phyloP scores from a whole-genome alignment of 2,329 filamentous ascomycete genomes.

The Hyphodiscus sp. region DNA sequence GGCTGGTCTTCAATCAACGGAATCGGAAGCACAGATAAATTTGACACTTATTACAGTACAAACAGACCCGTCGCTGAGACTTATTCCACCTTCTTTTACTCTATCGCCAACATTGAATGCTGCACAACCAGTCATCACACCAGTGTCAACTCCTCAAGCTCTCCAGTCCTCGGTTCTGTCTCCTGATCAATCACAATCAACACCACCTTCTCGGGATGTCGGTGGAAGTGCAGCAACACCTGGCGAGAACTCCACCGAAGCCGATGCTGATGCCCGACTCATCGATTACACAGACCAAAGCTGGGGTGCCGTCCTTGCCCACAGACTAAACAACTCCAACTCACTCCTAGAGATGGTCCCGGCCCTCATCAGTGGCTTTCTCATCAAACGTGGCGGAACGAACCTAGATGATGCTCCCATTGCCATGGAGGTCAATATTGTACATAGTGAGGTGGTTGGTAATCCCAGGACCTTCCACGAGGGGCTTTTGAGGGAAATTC shows the following conservation, averaged over 20 bases:
- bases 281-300: slow-evolving; percentile 68
- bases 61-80: slow-evolving; percentile 55
- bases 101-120: slow-evolving; percentile 38
- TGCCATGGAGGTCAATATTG: slow-evolving; percentile 57
- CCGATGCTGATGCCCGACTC: slow-evolving; percentile 61
- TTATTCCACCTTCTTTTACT: slow-evolving; percentile 50
- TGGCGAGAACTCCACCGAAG: slow-evolving; percentile 39
- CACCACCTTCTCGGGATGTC: slow-evolving; percentile 21
- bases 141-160: slow-evolving; percentile 59
- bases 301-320: slow-evolving; percentile 66
- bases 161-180: slow-evolving; percentile 46
- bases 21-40: slow-evolving; percentile 43
- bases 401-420: slow-evolving; percentile 51
- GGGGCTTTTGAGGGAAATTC: slow-evolving; percentile 60
- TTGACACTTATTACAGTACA: slow-evolving; percentile 60
- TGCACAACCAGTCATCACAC: slow-evolving; percentile 44
- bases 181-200: slow-evolving; percentile 47
- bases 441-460: slow-evolving; percentile 42
- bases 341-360: slow-evolving; percentile 49
- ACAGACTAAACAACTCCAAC: slow-evolving; percentile 55
- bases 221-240: slow-evolving; percentile 28
- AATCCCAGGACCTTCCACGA: slow-evolving; percentile 43
- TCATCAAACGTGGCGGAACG: slow-evolving; percentile 56
- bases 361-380: slow-evolving; percentile 56
- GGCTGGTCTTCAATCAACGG: slow-evolving; percentile 45